Evolutionary conservation across 345 rosid species (phyloP).

Genomic region (Gossypium sturtianum): DNA sequence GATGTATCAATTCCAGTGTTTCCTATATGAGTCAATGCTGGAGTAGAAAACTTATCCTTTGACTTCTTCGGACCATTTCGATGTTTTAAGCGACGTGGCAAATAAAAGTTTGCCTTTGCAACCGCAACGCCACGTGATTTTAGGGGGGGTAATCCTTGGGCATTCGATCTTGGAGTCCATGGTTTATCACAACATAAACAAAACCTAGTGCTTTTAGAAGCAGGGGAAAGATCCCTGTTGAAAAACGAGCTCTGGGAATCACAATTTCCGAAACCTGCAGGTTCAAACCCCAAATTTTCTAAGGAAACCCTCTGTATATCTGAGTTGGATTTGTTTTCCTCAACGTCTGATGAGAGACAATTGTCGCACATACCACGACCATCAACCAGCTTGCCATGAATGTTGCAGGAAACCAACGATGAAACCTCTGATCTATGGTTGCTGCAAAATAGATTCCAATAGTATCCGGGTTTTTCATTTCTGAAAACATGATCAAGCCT

Average conservation of each 20-base stretch:
- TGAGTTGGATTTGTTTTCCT: slow-evolving; percentile 40
- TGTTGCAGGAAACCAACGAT: slow-evolving; percentile 48
- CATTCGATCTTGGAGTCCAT: slow-evolving; percentile 37
- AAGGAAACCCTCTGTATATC: slow-evolving; percentile 39
- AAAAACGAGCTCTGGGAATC: slow-evolving; percentile 19
- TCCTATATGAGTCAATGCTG: slow-evolving; percentile 21
- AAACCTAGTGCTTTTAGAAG: slow-evolving; percentile 20
- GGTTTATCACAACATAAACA: slow-evolving; percentile 67
- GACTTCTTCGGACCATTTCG: slow-evolving; percentile 37
- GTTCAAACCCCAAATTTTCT: slow-evolving; percentile 42
- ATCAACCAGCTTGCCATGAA: slow-evolving; percentile 57
- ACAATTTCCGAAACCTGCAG: slow-evolving; percentile 13
- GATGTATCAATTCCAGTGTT: slow-evolving; percentile 32
- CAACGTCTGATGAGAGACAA: slow-evolving; percentile 58
- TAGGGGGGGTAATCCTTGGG: slow-evolving; percentile 31
- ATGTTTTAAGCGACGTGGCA: slow-evolving; percentile 23
- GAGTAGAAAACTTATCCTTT: slow-evolving; percentile 25
- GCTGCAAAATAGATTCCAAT: slow-evolving; percentile 50
- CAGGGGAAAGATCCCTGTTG: slow-evolving; percentile 21
- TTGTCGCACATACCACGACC: slow-evolving; percentile 54
- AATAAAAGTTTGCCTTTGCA: slow-evolving; percentile 29
- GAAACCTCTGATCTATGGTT: slow-evolving; percentile 61
- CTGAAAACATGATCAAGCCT: slow-evolving; percentile 55
- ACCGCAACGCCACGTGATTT: slow-evolving; percentile 20
- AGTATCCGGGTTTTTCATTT: slow-evolving; percentile 35